Percentiles rank a stretch among this genome's conserved stretches.
phyloP scores from a whole-genome alignment of 2,329 filamentous ascomycete species.

The Neoascochyta sp. region DNA sequence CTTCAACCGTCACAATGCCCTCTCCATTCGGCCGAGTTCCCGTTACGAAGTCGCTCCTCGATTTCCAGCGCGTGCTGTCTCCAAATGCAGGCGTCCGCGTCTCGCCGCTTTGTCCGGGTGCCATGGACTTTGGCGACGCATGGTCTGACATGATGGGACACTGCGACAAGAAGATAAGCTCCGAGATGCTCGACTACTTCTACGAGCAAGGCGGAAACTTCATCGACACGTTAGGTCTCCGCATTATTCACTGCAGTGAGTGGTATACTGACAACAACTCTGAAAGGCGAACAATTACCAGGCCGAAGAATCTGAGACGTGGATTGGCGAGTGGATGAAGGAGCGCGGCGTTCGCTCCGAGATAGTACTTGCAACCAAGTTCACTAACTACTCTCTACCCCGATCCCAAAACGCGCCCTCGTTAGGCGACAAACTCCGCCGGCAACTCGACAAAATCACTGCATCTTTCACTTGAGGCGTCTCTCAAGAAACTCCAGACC shows the following conservation, averaged over 20 bases:
- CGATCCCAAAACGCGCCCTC: conserved; percentile 21
- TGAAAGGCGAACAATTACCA: conserved; percentile 48
- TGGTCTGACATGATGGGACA: conserved; percentile 45
- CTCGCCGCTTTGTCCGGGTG: conserved; percentile 52
- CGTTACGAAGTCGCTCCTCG: conserved; percentile 42
- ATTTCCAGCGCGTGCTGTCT: conserved; percentile 51
- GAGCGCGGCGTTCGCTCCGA: conserved; percentile 45
- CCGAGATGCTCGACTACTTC: conserved; percentile 49
- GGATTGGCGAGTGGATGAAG: conserved; percentile 53
- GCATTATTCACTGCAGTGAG: no score
- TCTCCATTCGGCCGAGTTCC: conserved; percentile 25
- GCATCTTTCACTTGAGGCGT: conserved; percentile 37
- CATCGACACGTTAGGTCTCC: conserved; percentile 51
- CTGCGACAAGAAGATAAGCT: conserved; percentile 44
- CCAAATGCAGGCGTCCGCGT: conserved; percentile 52
- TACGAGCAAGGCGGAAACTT: conserved; percentile 50
- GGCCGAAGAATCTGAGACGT: conserved; percentile 46
- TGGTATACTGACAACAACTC: no score
- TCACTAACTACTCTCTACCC: conserved; percentile 39
- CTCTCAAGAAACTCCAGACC: conserved; percentile 42
- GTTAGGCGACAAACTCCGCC: conserved; percentile 40
- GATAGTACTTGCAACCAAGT: conserved; percentile 56
- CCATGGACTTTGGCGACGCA: conserved; percentile 54
- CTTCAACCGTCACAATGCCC: conserved; percentile 11
- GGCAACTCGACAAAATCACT: conserved; percentile 43